Conservation (phyloP, 495 filamentous ascomycete species). For the Trypethelium eluteriae region DNA sequence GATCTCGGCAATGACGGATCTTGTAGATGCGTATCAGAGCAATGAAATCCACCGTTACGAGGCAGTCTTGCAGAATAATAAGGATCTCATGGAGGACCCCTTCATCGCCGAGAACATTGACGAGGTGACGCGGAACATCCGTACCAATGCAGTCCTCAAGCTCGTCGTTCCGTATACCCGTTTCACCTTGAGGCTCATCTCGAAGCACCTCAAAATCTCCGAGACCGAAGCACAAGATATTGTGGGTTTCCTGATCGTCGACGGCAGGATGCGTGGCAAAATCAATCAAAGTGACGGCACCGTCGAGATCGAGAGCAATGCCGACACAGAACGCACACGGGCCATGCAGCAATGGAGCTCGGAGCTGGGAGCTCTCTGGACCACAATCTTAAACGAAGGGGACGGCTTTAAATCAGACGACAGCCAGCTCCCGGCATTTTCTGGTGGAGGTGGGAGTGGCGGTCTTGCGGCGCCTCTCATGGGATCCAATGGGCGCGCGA, state of each 20-base stretch:
- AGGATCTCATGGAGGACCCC: conserved; percentile 79
- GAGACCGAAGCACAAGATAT: conserved; percentile 86
- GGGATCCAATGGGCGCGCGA: neutral
- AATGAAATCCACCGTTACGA: conserved; percentile 93
- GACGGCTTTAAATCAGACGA: conserved; percentile 40
- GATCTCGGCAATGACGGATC: conserved; percentile 92
- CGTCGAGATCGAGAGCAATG: conserved; percentile 67
- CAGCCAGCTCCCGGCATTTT: neutral
- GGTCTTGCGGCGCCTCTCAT: neutral
- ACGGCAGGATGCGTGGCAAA: conserved; percentile 73
- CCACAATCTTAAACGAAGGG: conserved; percentile 35
- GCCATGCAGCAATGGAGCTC: conserved; percentile 67
- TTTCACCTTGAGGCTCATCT: conserved; percentile 79
- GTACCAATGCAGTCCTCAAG: conserved; percentile 89
- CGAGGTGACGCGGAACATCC: conserved; percentile 96
- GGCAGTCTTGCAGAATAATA: conserved; percentile 75
- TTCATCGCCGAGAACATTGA: conserved; percentile 99
- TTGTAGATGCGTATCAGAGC: conserved; percentile 92
- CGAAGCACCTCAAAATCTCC: conserved; percentile 74
- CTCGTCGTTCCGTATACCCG: conserved; percentile 91
- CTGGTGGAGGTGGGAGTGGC: neutral
- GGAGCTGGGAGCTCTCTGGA: conserved; percentile 49
- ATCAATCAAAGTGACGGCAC: conserved; percentile 83
- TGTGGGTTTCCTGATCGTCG: conserved; percentile 82
- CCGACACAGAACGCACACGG: conserved; percentile 64